A percentile compares a stretch with the other conserved stretches of the same genome.
Evolutionary conservation across 768 basidiomycete genomes (phyloP).

Genomic region (Mycena leptocephala): DNA sequence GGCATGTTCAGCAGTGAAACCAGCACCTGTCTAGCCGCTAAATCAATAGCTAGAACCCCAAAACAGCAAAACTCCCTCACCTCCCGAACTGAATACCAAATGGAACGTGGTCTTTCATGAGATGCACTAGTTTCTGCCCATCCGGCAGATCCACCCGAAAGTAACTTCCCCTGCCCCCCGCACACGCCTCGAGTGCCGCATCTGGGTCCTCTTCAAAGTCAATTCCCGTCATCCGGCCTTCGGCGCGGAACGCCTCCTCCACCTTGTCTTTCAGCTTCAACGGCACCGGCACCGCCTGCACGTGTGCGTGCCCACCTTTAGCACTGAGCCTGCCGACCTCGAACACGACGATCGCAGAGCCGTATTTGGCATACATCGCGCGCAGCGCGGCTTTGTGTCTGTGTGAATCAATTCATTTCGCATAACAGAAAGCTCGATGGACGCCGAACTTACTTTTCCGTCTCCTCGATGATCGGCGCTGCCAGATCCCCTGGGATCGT

Average conservation of each 20-base stretch:
- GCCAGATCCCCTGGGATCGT: conserved; percentile 88
- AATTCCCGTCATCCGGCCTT: conserved; percentile 77
- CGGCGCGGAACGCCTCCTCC: conserved; percentile 79
- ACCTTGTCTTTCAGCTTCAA: conserved; percentile 72
- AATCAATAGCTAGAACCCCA: neutral
- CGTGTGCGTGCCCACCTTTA: conserved; percentile 95
- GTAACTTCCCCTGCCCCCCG: conserved; percentile 79
- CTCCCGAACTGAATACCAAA: conserved; percentile 96
- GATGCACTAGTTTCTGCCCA: conserved; percentile 88
- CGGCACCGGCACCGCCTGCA: conserved; percentile 90
- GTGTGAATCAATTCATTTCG: neutral
- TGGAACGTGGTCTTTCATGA: conserved; percentile 82
- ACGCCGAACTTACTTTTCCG: conserved; percentile 76
- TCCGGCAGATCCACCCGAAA: conserved; percentile 94
- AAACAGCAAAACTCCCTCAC: conserved; percentile 60
- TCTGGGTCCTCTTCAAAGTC: conserved; percentile 85
- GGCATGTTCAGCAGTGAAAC: conserved; percentile 83
- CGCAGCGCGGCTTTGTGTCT: conserved; percentile 88
- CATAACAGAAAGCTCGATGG: neutral
- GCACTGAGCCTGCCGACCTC: conserved; percentile 89
- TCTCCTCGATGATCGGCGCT: conserved; percentile 84
- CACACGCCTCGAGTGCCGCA: conserved; percentile 68
- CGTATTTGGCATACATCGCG: conserved; percentile 80
- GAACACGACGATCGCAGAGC: conserved; percentile 82
- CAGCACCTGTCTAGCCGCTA: conserved; percentile 77